Evolutionary conservation across 2,329 filamentous ascomycete genomes (phyloP).

Genomic region (Penicillium sp.): DNA sequence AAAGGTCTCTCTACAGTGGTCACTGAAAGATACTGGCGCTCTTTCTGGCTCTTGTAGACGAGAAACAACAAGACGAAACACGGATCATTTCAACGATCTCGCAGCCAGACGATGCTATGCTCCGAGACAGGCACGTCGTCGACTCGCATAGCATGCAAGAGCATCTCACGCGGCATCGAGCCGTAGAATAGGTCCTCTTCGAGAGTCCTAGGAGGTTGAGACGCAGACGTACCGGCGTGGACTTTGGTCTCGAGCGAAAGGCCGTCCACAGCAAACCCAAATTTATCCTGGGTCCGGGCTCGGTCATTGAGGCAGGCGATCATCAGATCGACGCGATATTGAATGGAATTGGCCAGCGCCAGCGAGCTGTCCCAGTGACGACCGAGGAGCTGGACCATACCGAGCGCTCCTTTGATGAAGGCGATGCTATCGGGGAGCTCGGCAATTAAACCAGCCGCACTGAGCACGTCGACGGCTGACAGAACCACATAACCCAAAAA

Average conservation of each 20-base stretch:
- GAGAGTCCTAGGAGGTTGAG: slow-evolving; percentile 8
- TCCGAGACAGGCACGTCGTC: slow-evolving; percentile 26
- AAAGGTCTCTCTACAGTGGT: too few relatives aligned
- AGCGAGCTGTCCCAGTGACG: slow-evolving; percentile 60
- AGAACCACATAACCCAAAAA: slow-evolving; percentile 62
- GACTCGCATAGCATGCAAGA: slow-evolving; percentile 33
- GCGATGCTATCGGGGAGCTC: slow-evolving; percentile 54
- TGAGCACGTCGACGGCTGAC: slow-evolving; percentile 65
- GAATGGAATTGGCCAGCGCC: slow-evolving; percentile 51
- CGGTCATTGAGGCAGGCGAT: slow-evolving; percentile 37
- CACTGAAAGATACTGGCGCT: too few relatives aligned
- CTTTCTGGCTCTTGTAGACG: too few relatives aligned
- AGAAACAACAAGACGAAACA: not conserved
- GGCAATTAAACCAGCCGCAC: slow-evolving; percentile 56
- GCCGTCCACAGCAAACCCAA: slow-evolving; percentile 38
- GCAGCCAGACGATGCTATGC: slow-evolving; percentile 31
- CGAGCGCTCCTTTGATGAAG: slow-evolving; percentile 53
- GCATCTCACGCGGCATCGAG: slow-evolving; percentile 26
- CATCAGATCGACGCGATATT: slow-evolving; percentile 48
- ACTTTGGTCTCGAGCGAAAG: slow-evolving; percentile 42
- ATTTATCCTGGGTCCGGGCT: slow-evolving; percentile 32
- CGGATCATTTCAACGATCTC: slow-evolving; percentile 18
- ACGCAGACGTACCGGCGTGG: slow-evolving; percentile 22
- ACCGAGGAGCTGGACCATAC: slow-evolving; percentile 56
- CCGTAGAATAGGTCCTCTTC: slow-evolving; percentile 48